Evolutionary conservation across 2,329 filamentous ascomycete species (phyloP).

Genomic region (Cladosporium colombiae): DNA sequence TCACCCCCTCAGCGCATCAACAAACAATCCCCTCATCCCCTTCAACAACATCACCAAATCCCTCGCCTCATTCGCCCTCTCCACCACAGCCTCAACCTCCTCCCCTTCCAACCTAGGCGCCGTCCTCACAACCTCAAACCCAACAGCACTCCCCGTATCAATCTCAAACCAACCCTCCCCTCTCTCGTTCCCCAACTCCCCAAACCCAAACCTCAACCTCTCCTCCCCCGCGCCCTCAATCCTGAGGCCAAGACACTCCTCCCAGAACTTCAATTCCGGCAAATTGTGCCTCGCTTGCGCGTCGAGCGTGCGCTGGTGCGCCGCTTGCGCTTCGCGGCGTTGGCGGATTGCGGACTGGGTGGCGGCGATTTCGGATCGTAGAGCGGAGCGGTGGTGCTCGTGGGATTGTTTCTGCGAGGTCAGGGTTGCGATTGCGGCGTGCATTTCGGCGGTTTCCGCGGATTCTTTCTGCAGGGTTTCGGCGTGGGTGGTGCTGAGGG

Average conservation of each 20-base stretch:
- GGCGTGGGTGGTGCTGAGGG: slow-evolving; percentile 69
- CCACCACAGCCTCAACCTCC: slow-evolving; percentile 73
- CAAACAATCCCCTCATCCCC: slow-evolving; percentile 78
- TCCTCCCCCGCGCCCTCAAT: slow-evolving; percentile 77
- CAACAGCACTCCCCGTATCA: slow-evolving; percentile 74
- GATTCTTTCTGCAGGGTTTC: slow-evolving; percentile 75
- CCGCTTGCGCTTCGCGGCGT: slow-evolving; percentile 69
- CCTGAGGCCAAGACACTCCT: slow-evolving; percentile 80
- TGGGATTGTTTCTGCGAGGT: slow-evolving; percentile 58
- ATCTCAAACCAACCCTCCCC: slow-evolving; percentile 93
- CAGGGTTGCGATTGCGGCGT: slow-evolving; percentile 59
- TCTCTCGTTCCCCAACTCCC: slow-evolving; percentile 83
- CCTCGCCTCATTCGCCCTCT: slow-evolving; percentile 77
- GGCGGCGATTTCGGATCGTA: slow-evolving; percentile 60
- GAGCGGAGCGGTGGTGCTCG: slow-evolving; percentile 55
- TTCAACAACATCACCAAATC: slow-evolving; percentile 73
- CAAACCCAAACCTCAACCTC: slow-evolving; percentile 87
- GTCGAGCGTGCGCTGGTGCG: slow-evolving; percentile 73
- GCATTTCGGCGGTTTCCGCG: slow-evolving; percentile 69
- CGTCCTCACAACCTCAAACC: slow-evolving; percentile 81
- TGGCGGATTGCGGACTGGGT: slow-evolving; percentile 71
- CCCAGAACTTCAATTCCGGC: slow-evolving; percentile 95
- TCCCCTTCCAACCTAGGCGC: slow-evolving; percentile 80
- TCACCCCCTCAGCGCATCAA: slow-evolving; percentile 52
- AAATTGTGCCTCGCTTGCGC: slow-evolving; percentile 84